Evolutionary conservation across 441 rosid species (phyloP), one percentile per base, ranked within the genome.

Genomic region (Corymbia citriodora): DNA sequence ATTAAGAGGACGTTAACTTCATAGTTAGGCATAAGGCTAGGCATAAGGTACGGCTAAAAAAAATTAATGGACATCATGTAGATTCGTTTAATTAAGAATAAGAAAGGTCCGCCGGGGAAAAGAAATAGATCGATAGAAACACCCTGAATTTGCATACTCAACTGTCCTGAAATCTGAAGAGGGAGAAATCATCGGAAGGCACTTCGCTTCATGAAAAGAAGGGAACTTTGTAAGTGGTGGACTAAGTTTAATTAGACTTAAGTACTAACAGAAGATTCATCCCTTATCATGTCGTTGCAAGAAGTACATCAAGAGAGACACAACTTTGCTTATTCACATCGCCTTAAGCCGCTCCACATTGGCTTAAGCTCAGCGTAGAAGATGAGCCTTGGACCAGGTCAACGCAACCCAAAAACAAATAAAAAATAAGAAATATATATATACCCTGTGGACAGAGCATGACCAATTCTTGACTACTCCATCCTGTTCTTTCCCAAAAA

Each of bases 81-180:
- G 6, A 31, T 68, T 68, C n/a, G 74, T 68, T 16, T 31, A 68
- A 63, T 63, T 63, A 63, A 63, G 18, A 63, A 14, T 6, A 8
- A 31, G 0, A 31, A 33, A 1, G 2, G 74, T 31, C 74, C 6
- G 0, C 36, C 2, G 0, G 4, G 74, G 74, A 68, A 2, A 29
- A 63, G 16, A 68, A n/a, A 40, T 40, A 40, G 3, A 68, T n/a
- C 2, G 4, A 14, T n/a, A 18, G 10, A 29, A 65, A 65, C 72
- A 16, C 72, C n/a, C 33, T 14, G 36, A 65, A 27, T 61, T 61
- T 61, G 68, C 68, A 61, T 61, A 61, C 16, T 61, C 0, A 27
- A 36, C 72, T 25, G 65, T 68, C 74, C 31, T 68, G 11, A 65
- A 68, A 68, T 68, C 74, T 68, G 74, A 4, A 68, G 74, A 16